Base-by-base conservation (phyloP, 805 yeast genomes). In the Cyberlindnera galapagoensis region DNA sequence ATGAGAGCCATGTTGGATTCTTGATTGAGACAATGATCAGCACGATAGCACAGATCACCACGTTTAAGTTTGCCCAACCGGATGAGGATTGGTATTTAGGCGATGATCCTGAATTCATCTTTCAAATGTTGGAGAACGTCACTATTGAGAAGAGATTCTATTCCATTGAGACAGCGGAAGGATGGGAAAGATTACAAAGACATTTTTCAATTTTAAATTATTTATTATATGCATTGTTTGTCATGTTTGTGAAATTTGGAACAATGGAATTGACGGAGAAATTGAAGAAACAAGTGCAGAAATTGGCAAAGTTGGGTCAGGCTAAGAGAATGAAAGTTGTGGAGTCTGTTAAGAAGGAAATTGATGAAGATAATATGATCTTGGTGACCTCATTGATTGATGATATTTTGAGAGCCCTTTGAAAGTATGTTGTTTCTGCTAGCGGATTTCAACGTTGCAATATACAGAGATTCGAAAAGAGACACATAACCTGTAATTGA, bases 1-100 rank as follows among this genome's bases (percentile, higher is more conserved):
- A 35, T 14, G 6, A n/a, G 8, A 30, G 34, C 18, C 36, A 34
- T 13, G 16, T 34, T 0, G 7, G 26, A 6, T 13, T 41, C 3
- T 22, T 42, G 24, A 26, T 28, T 9, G 33, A 41, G 10, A 15
- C 34, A 5, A n/a, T 44, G 1, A 14, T 30, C 1, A 11, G 28
- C 19, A 28, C 33, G 6, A 21, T 51, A 18, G 43, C 40, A 2
- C 47, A 44, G 14, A 21, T 49, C 6, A 42, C 46, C 7, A 44
- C 47, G 3, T 43, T 34, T 18, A 17, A 23, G 7, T 31, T 44
- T 14, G 23, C 27, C 7, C 30, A 34, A 18, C 32, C 32, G 7
- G 18, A 15, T n/a, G 26, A 11, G 4, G 22, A 30, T 9, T 44
- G 48, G 47, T 23, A 36, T 3, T 18, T 23, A 7, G 31, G 39